Evolutionary conservation across 768 basidiomycete genomes (phyloP).

Genomic region (Suillus fuscotomentosus): DNA sequence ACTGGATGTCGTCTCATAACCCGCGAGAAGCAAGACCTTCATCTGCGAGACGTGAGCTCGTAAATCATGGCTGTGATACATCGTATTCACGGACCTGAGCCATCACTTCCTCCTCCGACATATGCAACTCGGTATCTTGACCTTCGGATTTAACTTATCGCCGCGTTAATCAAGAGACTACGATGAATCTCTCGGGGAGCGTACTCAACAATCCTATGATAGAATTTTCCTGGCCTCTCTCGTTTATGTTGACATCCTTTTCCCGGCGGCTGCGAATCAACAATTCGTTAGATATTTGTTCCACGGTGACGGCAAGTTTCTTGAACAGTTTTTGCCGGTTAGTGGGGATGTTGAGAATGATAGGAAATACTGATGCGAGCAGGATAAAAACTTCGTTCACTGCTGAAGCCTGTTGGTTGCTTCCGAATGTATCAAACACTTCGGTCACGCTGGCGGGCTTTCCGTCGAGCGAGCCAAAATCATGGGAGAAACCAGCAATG

Average conservation of each 20-base stretch:
- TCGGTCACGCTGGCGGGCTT: constrained; percentile 40
- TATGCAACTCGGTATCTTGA: background rate
- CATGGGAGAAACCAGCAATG: constrained; percentile 57
- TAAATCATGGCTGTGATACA: background rate
- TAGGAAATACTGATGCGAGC: background rate
- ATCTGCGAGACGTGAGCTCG: background rate
- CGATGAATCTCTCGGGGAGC: background rate
- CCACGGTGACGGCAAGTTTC: background rate
- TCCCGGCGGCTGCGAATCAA: background rate
- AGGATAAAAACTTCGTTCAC: constrained; percentile 19
- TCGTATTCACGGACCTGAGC: background rate
- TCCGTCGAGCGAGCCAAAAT: constrained; percentile 54
- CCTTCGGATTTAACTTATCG: background rate
- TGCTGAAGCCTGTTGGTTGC: constrained; percentile 18
- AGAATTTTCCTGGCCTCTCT: background rate
- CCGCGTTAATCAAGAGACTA: background rate
- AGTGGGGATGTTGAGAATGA: background rate
- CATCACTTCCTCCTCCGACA: background rate
- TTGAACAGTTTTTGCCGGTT: background rate
- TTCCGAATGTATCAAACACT: constrained; percentile 36
- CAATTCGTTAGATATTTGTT: background rate
- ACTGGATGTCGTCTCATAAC: background rate
- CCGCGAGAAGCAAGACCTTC: background rate
- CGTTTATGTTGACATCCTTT: background rate
- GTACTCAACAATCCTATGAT: background rate